Evolutionary conservation across 1,284 basidiomycete genomes (phyloP), one percentile per base, ranked within the genome.

Genomic region (Ustilago vetiveriae): DNA sequence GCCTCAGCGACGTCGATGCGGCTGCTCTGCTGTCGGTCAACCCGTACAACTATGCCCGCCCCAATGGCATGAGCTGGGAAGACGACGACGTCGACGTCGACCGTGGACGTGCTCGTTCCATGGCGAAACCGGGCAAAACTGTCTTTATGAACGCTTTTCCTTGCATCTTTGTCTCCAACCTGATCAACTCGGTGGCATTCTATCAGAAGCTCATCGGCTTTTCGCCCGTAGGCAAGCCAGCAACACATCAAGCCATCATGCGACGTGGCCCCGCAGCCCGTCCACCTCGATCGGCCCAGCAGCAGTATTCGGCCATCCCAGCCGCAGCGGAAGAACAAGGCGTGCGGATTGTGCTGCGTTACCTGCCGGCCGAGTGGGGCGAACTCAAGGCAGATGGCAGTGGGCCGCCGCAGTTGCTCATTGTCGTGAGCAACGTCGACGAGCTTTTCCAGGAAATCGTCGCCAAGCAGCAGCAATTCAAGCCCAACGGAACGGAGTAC

Each of bases 71-170:
- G 9, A 46, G 40, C 38, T 72, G 69, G 69, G 69, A 72, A 24
- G 58, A 67, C 38, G 52, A 72, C 47, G 69, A 72, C 38, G 64
- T 63, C 2, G 63, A 72, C n/a, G 68, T 58, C 16, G 68, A 65
- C 32, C 54, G 39, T n/a, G 55, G 45, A 11, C 47, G 50, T 16
- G 46, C 29, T 7, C 48, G 57, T 14, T 42, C 30, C 7, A 16
- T 36, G 14, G 9, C 32, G 17, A 65, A 53, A 17, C 26, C 48
- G 16, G 50, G 53, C 41, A 66, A 62, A 29, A 57, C 58, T 0
- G 29, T 50, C 17, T 72, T 72, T 26, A 19, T 38, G 21, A 72
- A 64, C 27, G 68, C 68, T 0, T 58, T 72, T 24, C 68, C 68
- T 3, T 57, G 53, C 47, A 45, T 72, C 47, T 72, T 50, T 41